Evolutionary conservation across 768 basidiomycete species (phyloP), one percentile per base, ranked within the genome.

Genomic region (Hygrophoropsis aurantiaca): DNA sequence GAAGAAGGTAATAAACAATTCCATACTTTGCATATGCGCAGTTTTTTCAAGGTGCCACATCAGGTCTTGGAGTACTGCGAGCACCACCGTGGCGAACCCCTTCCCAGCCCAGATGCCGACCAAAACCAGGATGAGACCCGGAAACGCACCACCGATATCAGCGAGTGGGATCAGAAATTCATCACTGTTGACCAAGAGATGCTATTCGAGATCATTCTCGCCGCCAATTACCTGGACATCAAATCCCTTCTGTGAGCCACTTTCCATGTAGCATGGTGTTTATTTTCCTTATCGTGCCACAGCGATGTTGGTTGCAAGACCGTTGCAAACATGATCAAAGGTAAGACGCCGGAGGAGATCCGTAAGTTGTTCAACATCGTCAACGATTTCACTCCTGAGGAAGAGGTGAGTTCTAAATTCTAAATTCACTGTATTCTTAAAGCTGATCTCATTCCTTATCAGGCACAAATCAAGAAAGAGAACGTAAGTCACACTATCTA

Each of bases 291-390:
- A 50, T 42, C 23, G 24, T 18, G n/a, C 32, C 23, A 30, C 55
- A 95, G 93, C 56, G 94, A 97, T 62, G 92, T 97, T 49, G 94
- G 94, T 1, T 97, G 94, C 82, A 95, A 97, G 78, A 97, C 93
- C 3, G 94, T 97, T 4, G 97, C 97, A 11, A 98, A 98, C 79
- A 99, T 98, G 97, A 98, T 99, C 81, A 98, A 99, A 76, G 97
- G 97, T 26, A 99, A 99, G 81, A 95, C 94, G 3, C 97, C 97
- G 19, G 97, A 98, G 68, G 97, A 98, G 73, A 98, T 99, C 57
- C 87, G 95, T 49, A 97, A 97, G 63, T 81, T 98, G 44, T 97
- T 94, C 77, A 95, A 97, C 80, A 94, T 94, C 55, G 89, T 91
- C 25, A 94, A 94, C 66, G 97, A 97, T 71, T 99, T 99, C 64